phyloP scores from a whole-genome alignment of 345 rosid species.

The Cochlearia excelsa region DNA sequence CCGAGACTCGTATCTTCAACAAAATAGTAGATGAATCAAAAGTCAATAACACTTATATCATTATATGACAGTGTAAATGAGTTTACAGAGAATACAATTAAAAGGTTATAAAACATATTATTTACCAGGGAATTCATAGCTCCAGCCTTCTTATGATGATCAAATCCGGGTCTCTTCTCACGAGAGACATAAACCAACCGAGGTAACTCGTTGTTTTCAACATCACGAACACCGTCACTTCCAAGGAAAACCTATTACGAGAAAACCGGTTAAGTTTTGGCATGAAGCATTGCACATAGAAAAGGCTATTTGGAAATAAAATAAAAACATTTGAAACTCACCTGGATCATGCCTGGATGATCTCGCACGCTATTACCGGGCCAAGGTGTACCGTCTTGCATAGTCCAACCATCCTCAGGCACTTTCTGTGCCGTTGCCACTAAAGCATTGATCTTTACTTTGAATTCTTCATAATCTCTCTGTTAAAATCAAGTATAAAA shows the following conservation, averaged over 20 bases:
- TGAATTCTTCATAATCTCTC: slow-evolving; percentile 99
- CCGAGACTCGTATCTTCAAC: slow-evolving; percentile 84
- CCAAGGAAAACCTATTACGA: slow-evolving; percentile 85
- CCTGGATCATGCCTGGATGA: slow-evolving; percentile 99
- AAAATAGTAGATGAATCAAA: neutral
- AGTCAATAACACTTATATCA: slow-evolving; percentile 7
- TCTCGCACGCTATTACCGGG: slow-evolving; percentile 93
- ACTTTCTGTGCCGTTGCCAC: slow-evolving; percentile 97
- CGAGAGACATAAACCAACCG: slow-evolving; percentile 96
- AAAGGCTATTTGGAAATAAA: neutral
- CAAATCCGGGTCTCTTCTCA: slow-evolving; percentile 98
- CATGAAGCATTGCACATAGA: slow-evolving; percentile 1
- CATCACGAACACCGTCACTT: slow-evolving; percentile 69
- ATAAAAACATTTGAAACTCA: slow-evolving; percentile 34
- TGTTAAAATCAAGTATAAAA: slow-evolving; percentile 37
- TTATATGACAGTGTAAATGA: slow-evolving; percentile 2
- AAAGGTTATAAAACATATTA: slow-evolving; percentile 12
- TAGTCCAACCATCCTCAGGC: slow-evolving; percentile 99
- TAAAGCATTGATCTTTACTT: slow-evolving; percentile 82
- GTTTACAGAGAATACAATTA: slow-evolving; percentile 2
- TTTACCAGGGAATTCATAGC: slow-evolving; percentile 96
- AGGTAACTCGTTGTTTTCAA: slow-evolving; percentile 81
- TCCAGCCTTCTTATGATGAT: slow-evolving; percentile 98
- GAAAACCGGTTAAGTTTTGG: neutral
- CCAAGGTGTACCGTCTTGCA: slow-evolving; percentile 99